Conservation (phyloP, 2,329 filamentous ascomycete species). For the Apiospora phragmitis region DNA sequence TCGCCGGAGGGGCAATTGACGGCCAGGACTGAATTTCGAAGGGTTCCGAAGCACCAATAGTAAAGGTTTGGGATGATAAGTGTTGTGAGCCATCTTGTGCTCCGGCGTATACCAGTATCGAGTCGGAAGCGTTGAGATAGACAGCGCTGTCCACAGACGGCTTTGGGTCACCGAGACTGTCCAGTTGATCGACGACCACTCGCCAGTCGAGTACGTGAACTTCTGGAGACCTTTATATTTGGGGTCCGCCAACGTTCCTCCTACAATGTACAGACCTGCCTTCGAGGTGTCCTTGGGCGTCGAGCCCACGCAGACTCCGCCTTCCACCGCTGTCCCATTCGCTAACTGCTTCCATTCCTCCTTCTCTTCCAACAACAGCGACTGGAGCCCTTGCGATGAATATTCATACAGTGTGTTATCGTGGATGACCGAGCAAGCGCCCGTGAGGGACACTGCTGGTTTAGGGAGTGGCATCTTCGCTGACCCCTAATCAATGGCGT, state of each 20-base stretch:
- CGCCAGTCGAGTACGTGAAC: constrained; percentile 53
- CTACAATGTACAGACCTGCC: constrained; percentile 76
- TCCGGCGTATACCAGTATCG: constrained; percentile 81
- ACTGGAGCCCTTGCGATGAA: constrained; percentile 73
- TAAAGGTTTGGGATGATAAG: constrained; percentile 73
- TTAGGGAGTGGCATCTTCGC: constrained; percentile 68
- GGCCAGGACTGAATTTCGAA: constrained; percentile 62
- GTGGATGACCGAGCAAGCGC: constrained; percentile 80
- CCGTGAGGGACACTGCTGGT: constrained; percentile 68
- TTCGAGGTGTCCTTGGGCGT: constrained; percentile 57
- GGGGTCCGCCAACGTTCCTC: constrained; percentile 59
- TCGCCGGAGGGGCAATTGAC: constrained; percentile 61
- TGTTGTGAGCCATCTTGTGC: constrained; percentile 58
- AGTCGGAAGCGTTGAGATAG: constrained; percentile 69
- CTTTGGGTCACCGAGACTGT: constrained; percentile 60
- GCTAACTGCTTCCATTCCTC: constrained; percentile 70
- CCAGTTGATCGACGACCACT: constrained; percentile 51
- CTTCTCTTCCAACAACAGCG: constrained; percentile 66
- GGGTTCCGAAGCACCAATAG: constrained; percentile 66
- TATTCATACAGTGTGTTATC: constrained; percentile 85
- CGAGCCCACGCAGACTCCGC: constrained; percentile 75
- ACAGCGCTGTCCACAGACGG: constrained; percentile 70
- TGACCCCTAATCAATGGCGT: constrained; percentile 13
- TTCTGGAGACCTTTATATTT: constrained; percentile 76
- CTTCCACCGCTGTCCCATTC: constrained; percentile 69